A percentile compares a stretch with the other conserved stretches of the same genome.
phyloP scores from a whole-genome alignment of 139 green algal species.

The Micractinium conductrix region DNA sequence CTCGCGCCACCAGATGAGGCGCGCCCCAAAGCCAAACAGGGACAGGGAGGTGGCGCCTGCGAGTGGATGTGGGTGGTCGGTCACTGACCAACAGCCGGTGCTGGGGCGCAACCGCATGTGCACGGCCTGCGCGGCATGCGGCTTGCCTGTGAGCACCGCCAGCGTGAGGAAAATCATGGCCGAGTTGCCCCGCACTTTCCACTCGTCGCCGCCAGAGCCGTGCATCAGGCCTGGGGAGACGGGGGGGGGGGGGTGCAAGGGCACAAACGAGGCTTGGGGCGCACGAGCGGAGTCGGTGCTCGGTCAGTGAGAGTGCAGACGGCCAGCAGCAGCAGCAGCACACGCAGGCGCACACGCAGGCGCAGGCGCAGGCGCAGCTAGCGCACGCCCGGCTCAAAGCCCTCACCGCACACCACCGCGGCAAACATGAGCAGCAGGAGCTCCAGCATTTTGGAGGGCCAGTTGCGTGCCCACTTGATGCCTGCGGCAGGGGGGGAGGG shows the following conservation, averaged over 20 bases:
- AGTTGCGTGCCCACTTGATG: slow-evolving; percentile 56
- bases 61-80: too few relatives aligned
- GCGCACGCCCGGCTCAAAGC: background rate
- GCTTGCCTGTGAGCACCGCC: slow-evolving; percentile 51
- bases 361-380: too few relatives aligned
- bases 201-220: slow-evolving; percentile 39
- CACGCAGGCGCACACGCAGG: background rate
- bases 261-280: background rate
- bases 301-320: too few relatives aligned
- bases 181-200: slow-evolving; percentile 46
- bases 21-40: slow-evolving; percentile 56
- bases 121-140: too few relatives aligned
- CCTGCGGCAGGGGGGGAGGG: background rate
- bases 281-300: background rate
- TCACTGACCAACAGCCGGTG: too few relatives aligned
- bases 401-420: slow-evolving; percentile 47
- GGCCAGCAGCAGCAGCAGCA: too few relatives aligned
- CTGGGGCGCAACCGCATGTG: too few relatives aligned
- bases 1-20: slow-evolving; percentile 63
- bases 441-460: slow-evolving; percentile 54
- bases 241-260: background rate
- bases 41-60: slow-evolving; percentile 45
- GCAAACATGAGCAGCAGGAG: slow-evolving; percentile 54
- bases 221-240: slow-evolving; percentile 48
- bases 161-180: slow-evolving; percentile 54